Conservation (phyloP, 2,329 filamentous ascomycete genomes). For the Zymoseptoria brevis region DNA sequence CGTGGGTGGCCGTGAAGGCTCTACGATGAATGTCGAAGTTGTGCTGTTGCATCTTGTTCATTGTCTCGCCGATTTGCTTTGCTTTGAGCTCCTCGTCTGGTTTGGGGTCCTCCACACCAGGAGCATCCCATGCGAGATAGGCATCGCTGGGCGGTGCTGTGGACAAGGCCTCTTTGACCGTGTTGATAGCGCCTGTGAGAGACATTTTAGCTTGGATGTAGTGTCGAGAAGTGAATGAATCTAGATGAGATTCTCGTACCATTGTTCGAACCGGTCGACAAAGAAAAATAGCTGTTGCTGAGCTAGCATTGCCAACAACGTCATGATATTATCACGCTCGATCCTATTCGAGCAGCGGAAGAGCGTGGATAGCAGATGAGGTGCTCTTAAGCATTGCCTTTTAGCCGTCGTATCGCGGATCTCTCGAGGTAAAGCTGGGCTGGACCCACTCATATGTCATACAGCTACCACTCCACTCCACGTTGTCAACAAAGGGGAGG, state of each 20-base stretch:
- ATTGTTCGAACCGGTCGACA: neutral
- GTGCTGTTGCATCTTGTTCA: slow-evolving; percentile 40
- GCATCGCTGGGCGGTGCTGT: neutral
- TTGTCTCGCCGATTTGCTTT: slow-evolving; percentile 38
- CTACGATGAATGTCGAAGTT: slow-evolving; percentile 38
- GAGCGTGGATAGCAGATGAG: neutral
- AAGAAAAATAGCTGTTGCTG: no score
- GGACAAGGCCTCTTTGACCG: neutral
- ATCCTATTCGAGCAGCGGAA: neutral
- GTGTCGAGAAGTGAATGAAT: neutral
- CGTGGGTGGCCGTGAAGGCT: slow-evolving; percentile 37
- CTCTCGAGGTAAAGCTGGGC: no score
- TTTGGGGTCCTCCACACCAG: slow-evolving; percentile 35
- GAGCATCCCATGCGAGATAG: slow-evolving; percentile 37
- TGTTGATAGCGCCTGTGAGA: neutral
- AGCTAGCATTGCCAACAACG: neutral
- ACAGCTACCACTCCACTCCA: no score
- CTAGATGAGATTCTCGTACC: neutral
- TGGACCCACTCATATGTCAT: no score
- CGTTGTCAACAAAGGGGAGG: no score
- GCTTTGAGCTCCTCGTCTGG: slow-evolving; percentile 38
- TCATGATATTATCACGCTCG: neutral
- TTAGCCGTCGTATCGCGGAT: neutral
- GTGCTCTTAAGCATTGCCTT: neutral
- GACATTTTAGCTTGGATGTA: neutral